Evolutionary conservation across 1,139 yeast species (phyloP), one percentile per base, ranked within the genome.

Genomic region (Debaryomyces coudertii): DNA sequence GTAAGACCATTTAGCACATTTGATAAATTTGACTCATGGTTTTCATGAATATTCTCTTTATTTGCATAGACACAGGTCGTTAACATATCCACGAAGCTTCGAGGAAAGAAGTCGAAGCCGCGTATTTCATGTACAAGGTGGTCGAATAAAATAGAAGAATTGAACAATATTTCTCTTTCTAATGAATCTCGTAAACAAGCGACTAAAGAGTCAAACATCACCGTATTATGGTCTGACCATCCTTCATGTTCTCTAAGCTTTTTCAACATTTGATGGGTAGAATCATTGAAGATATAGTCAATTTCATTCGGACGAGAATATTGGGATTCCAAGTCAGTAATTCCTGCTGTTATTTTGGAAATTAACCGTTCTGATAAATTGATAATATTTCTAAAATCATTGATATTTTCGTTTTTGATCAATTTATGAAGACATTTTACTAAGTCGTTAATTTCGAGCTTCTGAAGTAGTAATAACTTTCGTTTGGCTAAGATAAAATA

Each of bases 401-500:
- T 36, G 2, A 30, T 15, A 31, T 31, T 22, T 23, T 35, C 36
- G 11, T 4, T 42, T 22, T 36, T 12, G 9, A 28, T 29, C 2
- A 46, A 15, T 33, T 45, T 44, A n/a, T 48, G 36, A 27, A 42
- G 51, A 44, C 55, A 40, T 16, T 48, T 38, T 39, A 58, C 36
- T 57, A 71, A 57, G 48, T 58, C 59, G 51, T 65, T 66, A 51
- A 69, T 53, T 58, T 83, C 72, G 51, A 65, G 53, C 51, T 68
- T 60, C 61, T 78, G 77, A 46, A 74, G 55, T 14, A 82, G 57
- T 20, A 85, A 52, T 24, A 83, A 57, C 53, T 82, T 79, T 44
- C 89, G 63, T 54, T 84, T 84, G 23, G 87, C 84, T 27, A 86
- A 66, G 15, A 80, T 60, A 51, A 77, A 78, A 43, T 77, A 73